Percentiles rank a stretch among this genome's conserved stretches.
Conservation (phyloP, 2,329 filamentous ascomycete species). For the Pseudogymnoascus sp. region DNA sequence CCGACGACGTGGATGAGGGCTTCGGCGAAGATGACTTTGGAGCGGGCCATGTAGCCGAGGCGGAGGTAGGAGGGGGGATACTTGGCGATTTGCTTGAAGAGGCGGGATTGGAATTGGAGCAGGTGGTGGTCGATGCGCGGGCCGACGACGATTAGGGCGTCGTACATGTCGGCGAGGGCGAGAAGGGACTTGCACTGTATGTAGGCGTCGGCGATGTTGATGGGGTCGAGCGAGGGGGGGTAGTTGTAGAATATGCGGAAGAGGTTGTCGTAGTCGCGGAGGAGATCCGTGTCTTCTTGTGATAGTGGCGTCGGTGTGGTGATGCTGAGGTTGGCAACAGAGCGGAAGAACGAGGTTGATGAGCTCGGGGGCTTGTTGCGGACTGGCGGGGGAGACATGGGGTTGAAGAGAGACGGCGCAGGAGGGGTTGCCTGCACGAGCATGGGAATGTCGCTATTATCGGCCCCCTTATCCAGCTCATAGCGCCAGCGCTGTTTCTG, state of each 20-base stretch:
- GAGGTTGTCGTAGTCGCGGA: conserved; percentile 91
- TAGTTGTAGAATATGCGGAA: conserved; percentile 97
- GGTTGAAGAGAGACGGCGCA: conserved; percentile 44
- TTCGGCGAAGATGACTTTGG: conserved; percentile 76
- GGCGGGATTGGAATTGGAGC: conserved; percentile 77
- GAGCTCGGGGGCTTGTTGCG: conserved; percentile 55
- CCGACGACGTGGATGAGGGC: conserved; percentile 90
- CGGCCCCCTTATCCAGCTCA: conserved; percentile 70
- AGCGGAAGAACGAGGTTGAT: conserved; percentile 71
- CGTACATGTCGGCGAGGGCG: conserved; percentile 86
- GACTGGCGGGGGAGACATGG: conserved; percentile 40
- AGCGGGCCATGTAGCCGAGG: conserved; percentile 76
- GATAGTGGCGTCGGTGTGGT: conserved; percentile 34
- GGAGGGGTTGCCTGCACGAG: conserved; percentile 61
- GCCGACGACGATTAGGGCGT: conserved; percentile 78
- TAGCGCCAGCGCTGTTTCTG: conserved; percentile 68
- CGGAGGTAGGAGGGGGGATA: conserved; percentile 90
- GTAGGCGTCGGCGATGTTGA: conserved; percentile 89
- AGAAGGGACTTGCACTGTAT: conserved; percentile 89
- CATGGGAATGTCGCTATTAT: conserved; percentile 73
- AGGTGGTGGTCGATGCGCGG: conserved; percentile 89
- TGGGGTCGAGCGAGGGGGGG: conserved; percentile 66
- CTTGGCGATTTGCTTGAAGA: conserved; percentile 96
- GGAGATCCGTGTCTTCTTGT: conserved; percentile 60
- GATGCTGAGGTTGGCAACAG: conserved; percentile 68